A percentile compares a stretch with the other conserved stretches of the same genome.
These are phyloP conservation scores for Mycena capillaripes DNA, from an alignment of 768 basidiomycete species.

Conservation along the genomic window DNA sequence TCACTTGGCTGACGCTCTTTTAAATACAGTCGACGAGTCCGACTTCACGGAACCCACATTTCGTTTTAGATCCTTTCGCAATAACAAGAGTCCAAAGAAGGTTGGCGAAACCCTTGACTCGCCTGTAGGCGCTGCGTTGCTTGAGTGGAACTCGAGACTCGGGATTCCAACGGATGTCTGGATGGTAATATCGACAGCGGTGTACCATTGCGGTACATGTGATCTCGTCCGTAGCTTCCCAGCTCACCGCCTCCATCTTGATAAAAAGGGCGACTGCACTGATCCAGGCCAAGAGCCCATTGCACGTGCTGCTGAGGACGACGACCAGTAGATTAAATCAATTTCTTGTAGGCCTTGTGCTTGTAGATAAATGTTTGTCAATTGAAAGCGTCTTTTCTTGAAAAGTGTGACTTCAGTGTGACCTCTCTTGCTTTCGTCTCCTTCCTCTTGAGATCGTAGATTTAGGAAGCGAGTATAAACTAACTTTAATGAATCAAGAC, in stretches of 20 bases:
- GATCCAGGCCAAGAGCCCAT: slow-evolving; percentile 4
- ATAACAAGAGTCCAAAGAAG: not conserved
- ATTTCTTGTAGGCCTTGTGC: too few relatives aligned
- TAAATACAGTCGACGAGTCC: not conserved
- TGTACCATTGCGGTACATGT: not conserved
- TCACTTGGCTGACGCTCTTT: not conserved
- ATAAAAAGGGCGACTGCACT: not conserved
- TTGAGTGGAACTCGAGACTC: slow-evolving; percentile 19
- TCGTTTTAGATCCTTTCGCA: not conserved
- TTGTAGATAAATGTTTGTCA: too few relatives aligned
- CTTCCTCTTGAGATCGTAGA: too few relatives aligned
- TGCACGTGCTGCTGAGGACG: not conserved
- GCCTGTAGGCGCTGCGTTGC: not conserved
- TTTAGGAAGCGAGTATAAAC: too few relatives aligned
- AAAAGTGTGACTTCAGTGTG: too few relatives aligned
- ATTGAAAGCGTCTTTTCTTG: too few relatives aligned
- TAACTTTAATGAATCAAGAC: too few relatives aligned
- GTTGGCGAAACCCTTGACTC: not conserved
- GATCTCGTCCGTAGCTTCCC: slow-evolving; percentile 8
- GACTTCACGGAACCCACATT: not conserved
- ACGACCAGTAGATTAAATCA: not conserved
- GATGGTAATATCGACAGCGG: not conserved
- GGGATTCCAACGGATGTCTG: slow-evolving; percentile 24
- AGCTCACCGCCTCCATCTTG: slow-evolving; percentile 2
- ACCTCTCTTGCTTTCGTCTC: too few relatives aligned